Evolutionary conservation across 192 early-diverging fungal species (phyloP).

Genomic region (Phycomyces nitens): DNA sequence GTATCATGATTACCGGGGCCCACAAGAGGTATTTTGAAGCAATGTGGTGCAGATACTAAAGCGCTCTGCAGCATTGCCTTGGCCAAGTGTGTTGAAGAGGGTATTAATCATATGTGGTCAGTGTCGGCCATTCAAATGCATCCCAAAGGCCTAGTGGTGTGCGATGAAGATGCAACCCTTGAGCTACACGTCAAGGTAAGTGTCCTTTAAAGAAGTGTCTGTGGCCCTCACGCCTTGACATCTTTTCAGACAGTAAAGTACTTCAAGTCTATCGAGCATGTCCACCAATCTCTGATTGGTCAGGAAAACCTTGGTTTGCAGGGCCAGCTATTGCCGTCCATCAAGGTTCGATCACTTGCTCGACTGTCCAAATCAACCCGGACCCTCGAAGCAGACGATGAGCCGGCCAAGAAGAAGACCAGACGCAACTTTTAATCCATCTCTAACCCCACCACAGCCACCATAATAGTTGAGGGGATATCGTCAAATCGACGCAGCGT

Average conservation of each 20-base stretch:
- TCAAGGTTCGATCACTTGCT: not conserved
- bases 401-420: too few species aligned
- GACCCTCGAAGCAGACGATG: too few species aligned
- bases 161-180: slow-evolving; percentile 83
- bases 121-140: slow-evolving; percentile 83
- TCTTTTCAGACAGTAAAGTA: slow-evolving; percentile 67
- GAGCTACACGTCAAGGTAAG: slow-evolving; percentile 76
- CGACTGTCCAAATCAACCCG: too few species aligned
- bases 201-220: not conserved
- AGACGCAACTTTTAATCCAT: too few species aligned
- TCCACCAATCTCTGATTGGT: slow-evolving; percentile 47
- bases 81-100: slow-evolving; percentile 78
- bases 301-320: slow-evolving; percentile 19
- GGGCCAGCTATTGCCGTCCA: slow-evolving; percentile 9
- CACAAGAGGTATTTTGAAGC: slow-evolving; percentile 55
- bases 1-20: slow-evolving; percentile 82
- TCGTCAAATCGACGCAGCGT: too few species aligned
- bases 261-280: slow-evolving; percentile 85
- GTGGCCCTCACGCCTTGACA: not conserved
- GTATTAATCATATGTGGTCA: slow-evolving; percentile 88
- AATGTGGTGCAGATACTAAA: not conserved
- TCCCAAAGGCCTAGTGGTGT: slow-evolving; percentile 75
- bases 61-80: slow-evolving; percentile 52
- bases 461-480: too few species aligned
- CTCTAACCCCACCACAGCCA: too few species aligned